A percentile compares a stretch with the other conserved stretches of the same genome.
Evolutionary conservation across 345 rosid species (phyloP).

Genomic region (Conringia planisiliqua): DNA sequence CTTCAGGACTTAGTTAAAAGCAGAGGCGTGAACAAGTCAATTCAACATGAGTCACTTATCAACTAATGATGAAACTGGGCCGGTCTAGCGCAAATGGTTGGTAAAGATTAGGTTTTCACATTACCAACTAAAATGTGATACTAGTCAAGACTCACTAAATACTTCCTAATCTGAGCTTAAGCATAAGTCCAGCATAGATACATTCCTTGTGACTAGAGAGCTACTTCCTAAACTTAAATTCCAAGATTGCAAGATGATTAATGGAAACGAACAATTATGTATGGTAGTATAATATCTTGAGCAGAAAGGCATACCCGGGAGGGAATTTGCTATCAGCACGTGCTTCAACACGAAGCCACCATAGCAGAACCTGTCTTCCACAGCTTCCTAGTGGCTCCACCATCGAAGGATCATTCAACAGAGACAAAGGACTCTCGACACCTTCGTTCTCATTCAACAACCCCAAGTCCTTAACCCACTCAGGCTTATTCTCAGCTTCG

Average conservation of each 20-base stretch:
- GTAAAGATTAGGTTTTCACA: neutral
- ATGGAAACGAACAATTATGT: neutral
- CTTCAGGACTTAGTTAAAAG: neutral
- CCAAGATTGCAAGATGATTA: neutral
- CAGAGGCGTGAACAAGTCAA: neutral
- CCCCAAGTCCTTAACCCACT: constrained; percentile 77
- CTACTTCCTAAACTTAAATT: neutral
- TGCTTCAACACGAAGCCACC: constrained; percentile 99
- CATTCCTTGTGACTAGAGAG: neutral
- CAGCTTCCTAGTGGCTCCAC: constrained; percentile 97
- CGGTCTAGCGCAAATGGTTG: neutral
- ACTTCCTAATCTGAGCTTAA: neutral
- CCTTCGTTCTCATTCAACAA: constrained; percentile 39
- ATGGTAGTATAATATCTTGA: neutral
- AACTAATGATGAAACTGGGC: neutral
- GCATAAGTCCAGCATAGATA: neutral
- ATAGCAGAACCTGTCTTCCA: constrained; percentile 79
- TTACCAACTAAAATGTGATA: neutral
- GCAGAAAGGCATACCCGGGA: constrained; percentile 53
- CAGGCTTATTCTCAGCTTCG: constrained; percentile 60
- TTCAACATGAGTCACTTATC: neutral
- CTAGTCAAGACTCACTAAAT: neutral
- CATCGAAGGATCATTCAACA: constrained; percentile 63
- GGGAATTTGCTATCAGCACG: constrained; percentile 99
- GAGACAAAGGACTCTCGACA: constrained; percentile 70